phyloP scores from a whole-genome alignment of 2,329 filamentous ascomycete species.

The Monosporascus sp. region DNA sequence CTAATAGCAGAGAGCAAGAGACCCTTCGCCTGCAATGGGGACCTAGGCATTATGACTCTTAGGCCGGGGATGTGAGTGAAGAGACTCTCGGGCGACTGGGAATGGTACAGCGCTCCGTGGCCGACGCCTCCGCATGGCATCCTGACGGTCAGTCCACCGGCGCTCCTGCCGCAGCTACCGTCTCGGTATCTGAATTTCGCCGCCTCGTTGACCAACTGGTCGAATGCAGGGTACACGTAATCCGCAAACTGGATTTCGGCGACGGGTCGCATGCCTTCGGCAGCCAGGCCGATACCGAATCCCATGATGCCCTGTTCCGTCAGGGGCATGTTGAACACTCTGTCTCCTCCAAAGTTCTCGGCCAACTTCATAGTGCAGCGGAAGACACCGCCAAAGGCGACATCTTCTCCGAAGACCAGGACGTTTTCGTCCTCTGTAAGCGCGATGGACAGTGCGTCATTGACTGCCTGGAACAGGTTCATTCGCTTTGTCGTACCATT shows the following conservation, averaged over 20 bases:
- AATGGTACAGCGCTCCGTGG: constrained; percentile 83
- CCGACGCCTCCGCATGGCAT: constrained; percentile 91
- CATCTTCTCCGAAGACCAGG: constrained; percentile 91
- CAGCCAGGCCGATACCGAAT: constrained; percentile 85
- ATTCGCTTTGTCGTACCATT: constrained; percentile 74
- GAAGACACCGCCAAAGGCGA: constrained; percentile 95
- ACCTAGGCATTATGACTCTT: constrained; percentile 79
- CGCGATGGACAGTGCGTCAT: constrained; percentile 79
- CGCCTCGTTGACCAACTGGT: constrained; percentile 90
- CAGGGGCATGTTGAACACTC: constrained; percentile 95
- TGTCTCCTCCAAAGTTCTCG: constrained; percentile 77
- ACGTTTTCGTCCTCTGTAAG: constrained; percentile 80
- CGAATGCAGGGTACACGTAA: constrained; percentile 88
- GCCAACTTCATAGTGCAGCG: constrained; percentile 88
- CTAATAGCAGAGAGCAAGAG: constrained; percentile 71
- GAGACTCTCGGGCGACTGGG: constrained; percentile 81
- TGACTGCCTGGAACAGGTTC: constrained; percentile 93
- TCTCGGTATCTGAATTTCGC: constrained; percentile 82
- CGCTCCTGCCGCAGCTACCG: constrained; percentile 50
- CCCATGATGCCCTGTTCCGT: constrained; percentile 93
- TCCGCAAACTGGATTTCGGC: constrained; percentile 96
- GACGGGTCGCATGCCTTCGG: constrained; percentile 86
- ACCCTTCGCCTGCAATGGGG: constrained; percentile 83
- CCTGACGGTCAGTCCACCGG: constrained; percentile 75
- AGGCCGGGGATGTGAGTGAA: constrained; percentile 87